These are phyloP conservation scores for Houttuynia cordata DNA, from an alignment of 164 flowering plant genomes.

Conservation along the genomic window DNA sequence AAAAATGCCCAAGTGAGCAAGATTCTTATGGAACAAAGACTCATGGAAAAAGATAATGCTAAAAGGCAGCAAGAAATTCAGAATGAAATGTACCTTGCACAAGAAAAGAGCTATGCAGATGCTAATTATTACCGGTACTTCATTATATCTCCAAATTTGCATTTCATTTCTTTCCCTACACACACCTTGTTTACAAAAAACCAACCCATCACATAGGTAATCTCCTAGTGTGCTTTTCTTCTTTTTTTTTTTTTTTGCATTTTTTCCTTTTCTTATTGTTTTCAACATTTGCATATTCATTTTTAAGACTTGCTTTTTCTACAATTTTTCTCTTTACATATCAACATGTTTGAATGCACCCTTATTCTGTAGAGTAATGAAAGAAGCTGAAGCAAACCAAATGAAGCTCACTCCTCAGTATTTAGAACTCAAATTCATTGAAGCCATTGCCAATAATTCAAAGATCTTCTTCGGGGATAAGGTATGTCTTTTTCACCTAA, in stretches of 20 bases:
- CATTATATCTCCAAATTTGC: no score
- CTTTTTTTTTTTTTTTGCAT: no score
- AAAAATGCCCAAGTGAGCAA: slow-evolving; percentile 78
- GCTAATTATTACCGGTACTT: slow-evolving; percentile 61
- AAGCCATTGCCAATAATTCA: slow-evolving; percentile 74
- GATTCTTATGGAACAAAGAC: slow-evolving; percentile 83
- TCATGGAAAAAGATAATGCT: slow-evolving; percentile 79
- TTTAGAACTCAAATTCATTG: slow-evolving; percentile 80
- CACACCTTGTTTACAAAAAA: no score
- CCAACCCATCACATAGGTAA: no score
- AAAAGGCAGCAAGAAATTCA: slow-evolving; percentile 66
- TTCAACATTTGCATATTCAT: no score
- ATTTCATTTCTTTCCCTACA: no score
- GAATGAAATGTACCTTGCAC: slow-evolving; percentile 72
- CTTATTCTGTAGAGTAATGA: slow-evolving; percentile 34
- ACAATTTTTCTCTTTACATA: no score
- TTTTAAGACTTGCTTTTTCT: no score
- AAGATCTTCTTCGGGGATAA: slow-evolving; percentile 89
- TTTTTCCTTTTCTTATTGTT: no score
- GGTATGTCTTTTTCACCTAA: slow-evolving; percentile 19
- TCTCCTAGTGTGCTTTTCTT: no score
- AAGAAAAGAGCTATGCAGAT: slow-evolving; percentile 83
- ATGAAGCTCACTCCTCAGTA: slow-evolving; percentile 76
- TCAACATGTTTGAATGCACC: no score
- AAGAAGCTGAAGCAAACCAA: slow-evolving; percentile 88